Percentiles rank a stretch among this genome's conserved stretches.
Evolutionary conservation across 164 flowering plant species (phyloP).

Genomic region (Platanus orientalis): DNA sequence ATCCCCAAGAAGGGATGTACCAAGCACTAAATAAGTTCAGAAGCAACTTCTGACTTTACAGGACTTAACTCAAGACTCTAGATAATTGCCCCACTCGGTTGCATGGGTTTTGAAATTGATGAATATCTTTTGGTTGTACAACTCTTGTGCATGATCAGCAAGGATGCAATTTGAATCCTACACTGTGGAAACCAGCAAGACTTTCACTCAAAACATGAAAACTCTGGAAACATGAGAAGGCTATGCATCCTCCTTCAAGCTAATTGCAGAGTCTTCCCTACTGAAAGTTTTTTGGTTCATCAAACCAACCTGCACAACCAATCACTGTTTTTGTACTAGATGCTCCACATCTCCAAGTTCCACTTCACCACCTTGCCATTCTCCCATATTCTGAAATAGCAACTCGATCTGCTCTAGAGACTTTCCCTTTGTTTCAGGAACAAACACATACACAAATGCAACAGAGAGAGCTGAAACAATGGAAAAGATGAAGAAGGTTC

Average conservation of each 20-base stretch:
- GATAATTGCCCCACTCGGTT: too few relatives aligned
- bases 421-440: constrained; percentile 94
- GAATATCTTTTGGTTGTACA: constrained; percentile 2
- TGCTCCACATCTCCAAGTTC: constrained; percentile 75
- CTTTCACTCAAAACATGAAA: background rate
- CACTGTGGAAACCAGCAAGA: background rate
- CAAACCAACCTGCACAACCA: background rate
- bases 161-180: background rate
- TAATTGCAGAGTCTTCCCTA: background rate
- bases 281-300: background rate
- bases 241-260: background rate
- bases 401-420: constrained; percentile 80
- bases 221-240: background rate
- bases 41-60: too few relatives aligned
- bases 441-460: constrained; percentile 50
- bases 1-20: too few relatives aligned
- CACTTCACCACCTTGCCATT: constrained; percentile 39
- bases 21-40: too few relatives aligned
- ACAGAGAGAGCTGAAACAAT: constrained; percentile 62
- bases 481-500: constrained; percentile 72
- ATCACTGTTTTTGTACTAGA: constrained; percentile 49
- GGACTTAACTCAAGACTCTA: too few relatives aligned
- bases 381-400: constrained; percentile 51
- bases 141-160: background rate
- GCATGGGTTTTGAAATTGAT: too few relatives aligned